These are phyloP conservation scores for Cryptomeria japonica DNA, from an alignment of 75 land plant species.

Conservation along the genomic window DNA sequence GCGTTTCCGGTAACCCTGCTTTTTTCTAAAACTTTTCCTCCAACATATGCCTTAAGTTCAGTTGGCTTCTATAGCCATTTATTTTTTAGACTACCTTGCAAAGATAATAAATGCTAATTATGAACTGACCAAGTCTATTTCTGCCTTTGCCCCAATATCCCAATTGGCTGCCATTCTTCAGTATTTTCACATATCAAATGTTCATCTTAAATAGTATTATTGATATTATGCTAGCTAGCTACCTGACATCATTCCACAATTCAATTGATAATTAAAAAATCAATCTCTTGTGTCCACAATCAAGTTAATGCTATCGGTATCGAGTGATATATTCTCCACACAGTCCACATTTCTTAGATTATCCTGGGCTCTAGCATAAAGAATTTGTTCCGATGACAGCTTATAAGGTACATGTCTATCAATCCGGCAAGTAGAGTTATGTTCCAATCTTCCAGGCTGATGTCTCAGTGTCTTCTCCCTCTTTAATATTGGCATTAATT, in stretches of 20 bases:
- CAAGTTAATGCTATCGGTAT: background rate
- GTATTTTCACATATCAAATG: too few species aligned
- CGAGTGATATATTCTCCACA: background rate
- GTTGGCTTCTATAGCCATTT: too few species aligned
- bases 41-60: too few species aligned
- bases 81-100: too few species aligned
- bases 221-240: background rate
- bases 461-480: background rate
- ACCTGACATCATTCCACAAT: background rate
- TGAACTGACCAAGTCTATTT: background rate
- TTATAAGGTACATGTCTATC: too few species aligned
- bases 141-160: background rate
- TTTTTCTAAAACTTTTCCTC: too few species aligned
- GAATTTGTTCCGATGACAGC: too few species aligned
- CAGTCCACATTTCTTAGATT: background rate
- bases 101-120: too few species aligned
- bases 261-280: background rate
- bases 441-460: background rate
- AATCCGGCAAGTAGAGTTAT: background rate
- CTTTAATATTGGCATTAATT: background rate
- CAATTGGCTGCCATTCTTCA: background rate
- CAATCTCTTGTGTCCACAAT: background rate
- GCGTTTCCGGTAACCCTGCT: too few species aligned
- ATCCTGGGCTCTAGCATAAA: background rate
- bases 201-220: background rate